Percentiles rank a stretch among this genome's conserved stretches.
phyloP scores from a whole-genome alignment of 176 grass and related monocot species.

The Dactylis glomerata region DNA sequence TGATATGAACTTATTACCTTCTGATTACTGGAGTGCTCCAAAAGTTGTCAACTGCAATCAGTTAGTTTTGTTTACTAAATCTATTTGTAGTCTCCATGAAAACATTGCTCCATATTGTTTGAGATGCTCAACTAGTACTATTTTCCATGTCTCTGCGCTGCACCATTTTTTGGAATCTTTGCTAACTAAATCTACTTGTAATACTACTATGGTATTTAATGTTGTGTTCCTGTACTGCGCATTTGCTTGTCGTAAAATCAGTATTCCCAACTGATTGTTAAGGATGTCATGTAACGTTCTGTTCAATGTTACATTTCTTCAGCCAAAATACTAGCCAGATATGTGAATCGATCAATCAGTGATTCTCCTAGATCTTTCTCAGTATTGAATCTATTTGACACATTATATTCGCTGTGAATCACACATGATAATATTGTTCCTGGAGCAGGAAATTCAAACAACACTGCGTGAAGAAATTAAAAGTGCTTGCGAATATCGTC shows the following conservation, averaged over 20 bases:
- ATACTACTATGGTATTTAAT: background rate
- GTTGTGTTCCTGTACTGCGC: background rate
- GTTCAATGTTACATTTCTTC: background rate
- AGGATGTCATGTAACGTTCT: background rate
- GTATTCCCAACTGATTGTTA: background rate
- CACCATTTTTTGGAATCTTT: background rate
- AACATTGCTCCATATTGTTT: background rate
- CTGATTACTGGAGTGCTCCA: background rate
- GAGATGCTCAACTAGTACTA: background rate
- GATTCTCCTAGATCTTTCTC: background rate
- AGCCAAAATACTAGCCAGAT: background rate
- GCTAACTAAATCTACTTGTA: background rate
- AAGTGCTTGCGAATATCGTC: constrained; percentile 86
- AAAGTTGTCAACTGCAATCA: background rate
- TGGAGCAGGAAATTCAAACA: constrained; percentile 79
- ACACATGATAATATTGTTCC: background rate
- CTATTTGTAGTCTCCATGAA: background rate
- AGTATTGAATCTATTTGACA: background rate
- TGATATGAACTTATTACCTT: background rate
- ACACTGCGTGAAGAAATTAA: constrained; percentile 89
- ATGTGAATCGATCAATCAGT: background rate
- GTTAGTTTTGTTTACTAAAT: background rate
- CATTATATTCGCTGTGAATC: background rate
- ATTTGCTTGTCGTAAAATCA: background rate
- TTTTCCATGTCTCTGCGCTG: background rate